Evolutionary conservation across 202 grass and related monocot genomes (phyloP).

Genomic region (Saccharum hybrid): DNA sequence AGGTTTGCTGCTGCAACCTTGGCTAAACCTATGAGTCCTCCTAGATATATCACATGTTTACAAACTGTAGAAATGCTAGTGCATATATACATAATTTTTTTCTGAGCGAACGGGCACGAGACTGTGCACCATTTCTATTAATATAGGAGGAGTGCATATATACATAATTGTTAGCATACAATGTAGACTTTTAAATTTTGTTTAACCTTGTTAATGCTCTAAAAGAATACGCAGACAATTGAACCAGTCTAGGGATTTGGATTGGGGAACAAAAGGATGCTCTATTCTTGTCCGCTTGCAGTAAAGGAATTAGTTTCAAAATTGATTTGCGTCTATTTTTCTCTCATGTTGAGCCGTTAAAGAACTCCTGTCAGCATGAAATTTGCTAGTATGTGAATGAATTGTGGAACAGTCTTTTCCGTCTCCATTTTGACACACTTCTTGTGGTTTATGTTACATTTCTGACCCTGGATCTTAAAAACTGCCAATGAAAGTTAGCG

Average conservation of each 20-base stretch:
- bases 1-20: constrained; percentile 63
- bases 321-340: not conserved
- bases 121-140: too few species aligned
- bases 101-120: too few species aligned
- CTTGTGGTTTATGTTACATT: constrained; percentile 35
- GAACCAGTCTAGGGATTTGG: not conserved
- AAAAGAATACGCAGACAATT: constrained; percentile 9
- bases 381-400: constrained; percentile 30
- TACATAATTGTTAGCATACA: not conserved
- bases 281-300: not conserved
- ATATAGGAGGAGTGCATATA: too few species aligned
- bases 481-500: not conserved
- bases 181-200: constrained; percentile 17
- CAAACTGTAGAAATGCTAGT: not conserved
- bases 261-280: not conserved
- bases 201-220: constrained; percentile 5
- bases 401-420: constrained; percentile 8
- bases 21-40: not conserved
- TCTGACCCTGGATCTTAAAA: not conserved
- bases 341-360: constrained; percentile 19
- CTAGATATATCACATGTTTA: constrained; percentile 9
- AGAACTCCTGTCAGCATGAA: not conserved
- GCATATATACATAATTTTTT: not conserved
- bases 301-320: not conserved
- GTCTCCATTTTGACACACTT: constrained; percentile 4